Base-by-base conservation (phyloP, 306 rosid species). In the Quercus dentata region DNA sequence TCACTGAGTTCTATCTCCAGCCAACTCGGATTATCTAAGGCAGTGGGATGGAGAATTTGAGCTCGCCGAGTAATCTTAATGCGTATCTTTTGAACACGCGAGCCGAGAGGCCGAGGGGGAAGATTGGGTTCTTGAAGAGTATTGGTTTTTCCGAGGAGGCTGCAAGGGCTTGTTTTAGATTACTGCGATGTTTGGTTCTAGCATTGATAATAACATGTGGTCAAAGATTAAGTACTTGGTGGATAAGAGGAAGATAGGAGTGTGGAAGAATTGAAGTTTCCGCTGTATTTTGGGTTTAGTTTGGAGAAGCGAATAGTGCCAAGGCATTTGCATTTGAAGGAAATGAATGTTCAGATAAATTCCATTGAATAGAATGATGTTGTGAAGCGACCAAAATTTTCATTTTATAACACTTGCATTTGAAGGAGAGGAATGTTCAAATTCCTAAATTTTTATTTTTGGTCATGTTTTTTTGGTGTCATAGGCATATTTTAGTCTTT, bases 231-330 rank as follows among this genome's bases (percentile, higher is more conserved):
- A 80, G 84, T 91, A 87, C 74, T 72, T 91, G 82, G 86, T 90
- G 73, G 61, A 78, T 68, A 94, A 89, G n/a, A 94, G 92, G 97
- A 33, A 33, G 83, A 86, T 77, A 86, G 92, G 33, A 90, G 83
- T 3, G 62, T 90, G 80, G 89, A 90, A 15, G 97, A 94, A 76
- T 74, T 92, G 72, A 28, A 2, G 74, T 92, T 95, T 56, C 97
- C 96, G 7, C 94, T 86, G 87, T 91, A 88, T 72, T 95, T 95
- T 69, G 97, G 87, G 21, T 95, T 92, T 51, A 92, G 95, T 56
- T 83, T 91, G 86, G 90, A 86, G 79, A 87, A 83, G 54, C 82
- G 90, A 71, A 91, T 95, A 38, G 82, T 13, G 61, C 97, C 95
- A 0, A 85, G 97, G 30, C 97, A 92, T 78, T 81, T 90, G 83